Evolutionary conservation across 2,329 filamentous ascomycete species (phyloP).

Genomic region (Aphanoascus verrucosus): DNA sequence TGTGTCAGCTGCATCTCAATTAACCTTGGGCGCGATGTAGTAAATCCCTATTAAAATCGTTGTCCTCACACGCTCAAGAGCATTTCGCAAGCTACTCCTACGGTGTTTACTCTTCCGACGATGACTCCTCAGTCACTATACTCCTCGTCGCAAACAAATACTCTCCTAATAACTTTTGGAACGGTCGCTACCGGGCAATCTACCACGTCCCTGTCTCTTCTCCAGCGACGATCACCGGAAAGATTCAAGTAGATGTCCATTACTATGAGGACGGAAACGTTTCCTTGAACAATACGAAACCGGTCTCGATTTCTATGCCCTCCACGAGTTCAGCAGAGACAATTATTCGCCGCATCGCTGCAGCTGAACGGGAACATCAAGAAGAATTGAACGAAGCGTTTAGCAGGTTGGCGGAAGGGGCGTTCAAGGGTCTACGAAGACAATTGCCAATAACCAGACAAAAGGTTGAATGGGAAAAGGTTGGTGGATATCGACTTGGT

Average conservation of each 20-base stretch:
- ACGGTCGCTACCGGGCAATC: constrained; percentile 86
- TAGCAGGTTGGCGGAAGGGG: constrained; percentile 75
- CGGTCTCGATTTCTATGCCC: constrained; percentile 51
- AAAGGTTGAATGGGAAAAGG: constrained; percentile 99
- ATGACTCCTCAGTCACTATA: constrained; percentile 66
- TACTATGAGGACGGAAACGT: constrained; percentile 99
- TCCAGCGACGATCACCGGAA: constrained; percentile 54
- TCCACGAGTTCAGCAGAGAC: constrained; percentile 53
- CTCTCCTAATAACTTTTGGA: constrained; percentile 98
- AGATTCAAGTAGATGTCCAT: constrained; percentile 88
- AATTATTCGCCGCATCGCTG: constrained; percentile 66
- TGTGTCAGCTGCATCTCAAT: neutral
- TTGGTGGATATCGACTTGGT: constrained; percentile 78
- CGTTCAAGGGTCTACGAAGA: constrained; percentile 84
- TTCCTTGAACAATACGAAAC: constrained; percentile 78
- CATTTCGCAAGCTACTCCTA: constrained; percentile 76
- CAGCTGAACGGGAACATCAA: constrained; percentile 82
- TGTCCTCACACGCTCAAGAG: constrained; percentile 67
- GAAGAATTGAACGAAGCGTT: constrained; percentile 92
- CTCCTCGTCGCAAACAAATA: constrained; percentile 92
- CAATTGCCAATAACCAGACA: constrained; percentile 94
- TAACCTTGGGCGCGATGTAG: constrained; percentile 35
- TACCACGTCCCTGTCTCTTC: constrained; percentile 69
- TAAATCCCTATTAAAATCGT: constrained; percentile 70
- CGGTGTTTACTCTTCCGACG: constrained; percentile 70